Evolutionary conservation across 1,284 basidiomycete species (phyloP), one percentile per base, ranked within the genome.

Genomic region (Apiotrichum porosum): DNA sequence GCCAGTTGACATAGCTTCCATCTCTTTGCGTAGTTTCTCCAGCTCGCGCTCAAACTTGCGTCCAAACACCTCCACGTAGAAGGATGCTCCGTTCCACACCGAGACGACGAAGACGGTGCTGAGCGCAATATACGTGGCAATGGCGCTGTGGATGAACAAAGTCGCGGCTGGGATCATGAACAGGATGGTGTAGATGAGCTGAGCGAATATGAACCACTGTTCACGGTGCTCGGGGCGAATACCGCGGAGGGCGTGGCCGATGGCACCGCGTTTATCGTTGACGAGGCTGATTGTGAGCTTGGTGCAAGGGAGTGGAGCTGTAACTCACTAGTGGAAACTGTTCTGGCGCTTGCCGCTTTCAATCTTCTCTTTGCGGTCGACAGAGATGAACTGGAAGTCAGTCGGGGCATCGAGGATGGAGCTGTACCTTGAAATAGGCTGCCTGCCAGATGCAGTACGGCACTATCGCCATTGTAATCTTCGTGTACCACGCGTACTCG

Each of bases 1-100:
- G 9, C 21, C 6, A 8, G 18, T 13, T 14, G 39, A 38, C 38
- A 52, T 34, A 4, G 43, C 47, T 44, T 74, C 71, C 70, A 74
- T 73, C 65, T 93, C 90, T 71, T 88, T 91, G 35, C 90, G 82
- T 28, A 94, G 73, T 1, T 83, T 82, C 63, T 93, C 90, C 13
- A 94, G 76, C 71, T 94, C 90, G 31, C 86, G 81, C 68, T 93
- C 90, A 62, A 94, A 94, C 88, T 93, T 93, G 72, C 90, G 81
- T 31, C 90, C 90, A 67, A 93, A 94, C 26, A 94, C 90, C 68
- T 97, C 92, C 52, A 95, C 91, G 69, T 94, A 94, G 77, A 73
- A 76, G 9, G 61, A 59, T 14, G 71, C 74, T n/a, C 74, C 73
- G 59, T 75, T 73, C 71, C 70, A 72, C 81, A 86, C 52, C 80